Evolutionary conservation across 139 green algal species (phyloP).

Genomic region (Chlorella sp.): DNA sequence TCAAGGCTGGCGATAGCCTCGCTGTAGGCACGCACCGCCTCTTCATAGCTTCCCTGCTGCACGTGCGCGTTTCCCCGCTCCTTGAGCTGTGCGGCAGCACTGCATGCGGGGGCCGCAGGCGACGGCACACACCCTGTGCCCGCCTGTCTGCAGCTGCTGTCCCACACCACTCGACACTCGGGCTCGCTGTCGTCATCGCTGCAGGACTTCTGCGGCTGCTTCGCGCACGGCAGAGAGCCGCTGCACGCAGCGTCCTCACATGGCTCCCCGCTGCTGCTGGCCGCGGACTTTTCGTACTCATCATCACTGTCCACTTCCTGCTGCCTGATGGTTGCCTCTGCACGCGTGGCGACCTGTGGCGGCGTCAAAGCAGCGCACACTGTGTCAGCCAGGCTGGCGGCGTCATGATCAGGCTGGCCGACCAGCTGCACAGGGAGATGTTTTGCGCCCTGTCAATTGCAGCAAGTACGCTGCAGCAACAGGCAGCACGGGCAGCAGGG

Average conservation of each 20-base stretch:
- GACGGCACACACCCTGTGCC: not conserved
- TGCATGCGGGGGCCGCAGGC: not conserved
- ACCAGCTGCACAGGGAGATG: too few relatives aligned
- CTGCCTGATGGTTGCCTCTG: not conserved
- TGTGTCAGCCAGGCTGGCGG: too few relatives aligned
- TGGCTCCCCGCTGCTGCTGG: too few relatives aligned
- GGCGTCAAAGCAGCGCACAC: too few relatives aligned
- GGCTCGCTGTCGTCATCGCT: not conserved
- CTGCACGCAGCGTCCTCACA: too few relatives aligned
- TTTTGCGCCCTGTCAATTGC: too few relatives aligned
- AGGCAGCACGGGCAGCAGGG: too few relatives aligned
- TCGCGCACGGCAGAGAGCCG: not conserved
- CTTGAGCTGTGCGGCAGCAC: slow-evolving; percentile 16
- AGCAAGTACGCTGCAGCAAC: too few relatives aligned
- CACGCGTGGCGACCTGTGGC: not conserved
- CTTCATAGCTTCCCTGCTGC: not conserved
- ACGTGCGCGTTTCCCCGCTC: slow-evolving; percentile 17
- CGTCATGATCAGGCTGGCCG: too few relatives aligned
- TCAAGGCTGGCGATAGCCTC: slow-evolving; percentile 6
- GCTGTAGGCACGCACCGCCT: slow-evolving; percentile 9
- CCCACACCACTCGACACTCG: slow-evolving; percentile 12
- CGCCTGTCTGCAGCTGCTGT: slow-evolving; percentile 18
- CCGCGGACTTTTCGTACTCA: slow-evolving; percentile 8
- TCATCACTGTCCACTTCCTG: slow-evolving; percentile 24
- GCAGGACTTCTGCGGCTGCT: not conserved